Evolutionary conservation across 2,329 filamentous ascomycete genomes (phyloP).

Genomic region (Ramularia endophylla): DNA sequence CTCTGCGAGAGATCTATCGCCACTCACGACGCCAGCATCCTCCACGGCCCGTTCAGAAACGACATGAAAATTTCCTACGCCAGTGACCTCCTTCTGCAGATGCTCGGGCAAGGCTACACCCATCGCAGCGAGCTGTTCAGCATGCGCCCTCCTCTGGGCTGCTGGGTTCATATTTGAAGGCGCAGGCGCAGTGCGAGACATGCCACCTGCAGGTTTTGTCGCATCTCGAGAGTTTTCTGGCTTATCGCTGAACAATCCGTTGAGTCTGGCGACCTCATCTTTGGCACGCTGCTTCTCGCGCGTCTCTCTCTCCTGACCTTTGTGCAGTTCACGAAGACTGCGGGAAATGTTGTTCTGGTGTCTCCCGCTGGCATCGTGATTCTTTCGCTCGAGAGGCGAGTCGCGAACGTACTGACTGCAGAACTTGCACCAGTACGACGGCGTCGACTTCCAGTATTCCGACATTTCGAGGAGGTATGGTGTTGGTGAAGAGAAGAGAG

Average conservation of each 20-base stretch:
- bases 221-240: slow-evolving; percentile 1
- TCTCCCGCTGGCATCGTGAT: slow-evolving; percentile 31
- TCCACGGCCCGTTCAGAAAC: slow-evolving; percentile 46
- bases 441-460: slow-evolving; percentile 98
- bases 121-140: slow-evolving; percentile 81
- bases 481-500: background rate
- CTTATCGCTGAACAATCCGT: slow-evolving; percentile 59
- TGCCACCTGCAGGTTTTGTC: slow-evolving; percentile 12
- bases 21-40: slow-evolving; percentile 11
- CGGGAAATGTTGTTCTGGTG: slow-evolving; percentile 69
- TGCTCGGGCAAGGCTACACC: slow-evolving; percentile 79
- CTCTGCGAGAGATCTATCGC: slow-evolving; percentile 36
- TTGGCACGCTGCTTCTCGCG: slow-evolving; percentile 74
- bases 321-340: slow-evolving; percentile 82
- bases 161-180: slow-evolving; percentile 42
- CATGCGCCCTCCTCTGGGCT: slow-evolving; percentile 71
- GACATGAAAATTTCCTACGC: slow-evolving; percentile 82
- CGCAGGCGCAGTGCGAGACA: slow-evolving; percentile 24
- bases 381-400: slow-evolving; percentile 75
- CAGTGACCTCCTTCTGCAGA: slow-evolving; percentile 72
- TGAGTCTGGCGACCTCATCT: slow-evolving; percentile 78
- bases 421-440: slow-evolving; percentile 98
- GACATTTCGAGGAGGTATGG: slow-evolving; percentile 64
- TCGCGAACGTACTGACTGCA: slow-evolving; percentile 87
- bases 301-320: slow-evolving; percentile 71